Evolutionary conservation across 2,329 filamentous ascomycete species (phyloP), one percentile per base, ranked within the genome.

Genomic region (Polytolypa hystricis): DNA sequence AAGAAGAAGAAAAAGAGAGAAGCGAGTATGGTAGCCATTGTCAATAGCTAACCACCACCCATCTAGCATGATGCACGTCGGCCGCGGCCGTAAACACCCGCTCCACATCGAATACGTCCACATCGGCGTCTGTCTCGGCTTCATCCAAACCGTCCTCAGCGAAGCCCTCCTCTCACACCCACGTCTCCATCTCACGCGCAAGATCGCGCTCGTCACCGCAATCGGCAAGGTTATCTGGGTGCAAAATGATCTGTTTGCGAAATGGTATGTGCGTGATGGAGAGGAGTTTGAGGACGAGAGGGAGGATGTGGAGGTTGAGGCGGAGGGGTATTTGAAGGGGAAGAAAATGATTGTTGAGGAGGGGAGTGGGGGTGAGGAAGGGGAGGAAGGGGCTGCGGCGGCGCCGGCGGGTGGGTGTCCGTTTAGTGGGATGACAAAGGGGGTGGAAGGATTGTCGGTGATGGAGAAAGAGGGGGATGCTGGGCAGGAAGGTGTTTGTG

Each of bases 141-240:
- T 83, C 54, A 81, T 89, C 47, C 79, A 85, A 51, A 82, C 89
- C 51, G 73, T 84, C 14, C 70, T 89, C 47, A 79, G 74, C 16
- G 82, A 86, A 53, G 82, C 82, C 11, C 77, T 89, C 35, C 70
- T 89, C 33, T 79, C 72, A 3, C 70, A 85, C 50, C 81, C 81
- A 1, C 71, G 72, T 2, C 65, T 91, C 25, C 67, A 71, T 25
- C 67, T 83, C 48, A 66, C 69, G 39, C 72, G 73, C 58, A 87
- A 87, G 62, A 77, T 81, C 12, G 78, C 74, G 15, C 69, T 89
- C 4, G 70, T 87, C 31, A 82, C 80, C 54, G 83, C 84, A 1
- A 66, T 89, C 15, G 76, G 76, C 43, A 89, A 91, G 57, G 77
- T 89, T 17, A 79, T 89, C 45, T 89, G 83, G 82, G 86, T 89